Percentiles rank a stretch among this genome's conserved stretches.
Conservation (phyloP, 106 monocot genomes). For the Gastrodia elata region DNA sequence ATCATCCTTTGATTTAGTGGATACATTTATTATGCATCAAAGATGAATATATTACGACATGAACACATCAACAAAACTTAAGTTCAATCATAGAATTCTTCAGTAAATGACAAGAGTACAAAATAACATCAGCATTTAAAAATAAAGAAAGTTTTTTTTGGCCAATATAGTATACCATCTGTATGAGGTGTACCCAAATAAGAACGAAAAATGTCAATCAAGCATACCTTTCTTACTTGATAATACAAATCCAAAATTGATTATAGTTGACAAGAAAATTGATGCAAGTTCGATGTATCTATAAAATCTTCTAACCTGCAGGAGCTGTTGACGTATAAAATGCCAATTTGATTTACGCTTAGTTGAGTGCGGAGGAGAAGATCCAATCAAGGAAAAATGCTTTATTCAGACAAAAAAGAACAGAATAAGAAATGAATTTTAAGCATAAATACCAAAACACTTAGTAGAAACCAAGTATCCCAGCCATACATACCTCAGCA, state of each 20-base stretch:
- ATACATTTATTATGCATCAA: not conserved
- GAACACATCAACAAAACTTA: not conserved
- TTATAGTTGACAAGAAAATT: not conserved
- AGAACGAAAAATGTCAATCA: not conserved
- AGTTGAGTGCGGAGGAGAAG: slow-evolving; percentile 65
- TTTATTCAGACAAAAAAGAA: slow-evolving; percentile 25
- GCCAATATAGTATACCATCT: not conserved
- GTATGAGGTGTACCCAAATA: not conserved
- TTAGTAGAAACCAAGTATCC: not conserved
- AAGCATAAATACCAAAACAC: not conserved
- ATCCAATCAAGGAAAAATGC: slow-evolving; percentile 68
- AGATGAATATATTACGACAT: not conserved
- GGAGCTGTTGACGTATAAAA: slow-evolving; percentile 70
- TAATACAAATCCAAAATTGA: not conserved
- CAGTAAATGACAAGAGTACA: not conserved
- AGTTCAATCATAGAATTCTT: not conserved
- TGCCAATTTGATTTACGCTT: slow-evolving; percentile 73
- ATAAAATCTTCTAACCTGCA: slow-evolving; percentile 53
- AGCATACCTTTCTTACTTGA: not conserved
- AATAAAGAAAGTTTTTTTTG: not conserved
- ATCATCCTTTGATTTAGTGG: not conserved
- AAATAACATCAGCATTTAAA: not conserved
- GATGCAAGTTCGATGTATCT: not conserved
- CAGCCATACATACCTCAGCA: slow-evolving; percentile 54
- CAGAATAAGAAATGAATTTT: not conserved